These are phyloP conservation scores for Cladophialophora chaetospira DNA, from an alignment of 2,329 filamentous ascomycete genomes.

Conservation along the genomic window DNA sequence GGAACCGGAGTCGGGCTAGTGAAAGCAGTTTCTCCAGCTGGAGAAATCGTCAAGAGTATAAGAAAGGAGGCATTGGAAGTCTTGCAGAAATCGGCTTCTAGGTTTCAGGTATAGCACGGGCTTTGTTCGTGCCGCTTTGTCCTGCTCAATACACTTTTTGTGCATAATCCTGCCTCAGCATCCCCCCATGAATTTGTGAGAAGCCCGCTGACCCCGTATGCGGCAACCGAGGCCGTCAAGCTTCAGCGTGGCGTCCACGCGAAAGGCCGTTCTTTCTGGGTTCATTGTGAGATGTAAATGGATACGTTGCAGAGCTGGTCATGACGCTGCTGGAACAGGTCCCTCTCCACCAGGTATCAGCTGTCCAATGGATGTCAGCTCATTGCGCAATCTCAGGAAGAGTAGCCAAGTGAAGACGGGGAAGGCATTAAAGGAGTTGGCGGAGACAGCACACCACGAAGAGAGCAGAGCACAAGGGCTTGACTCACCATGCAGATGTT, in stretches of 20 bases:
- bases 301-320: neutral
- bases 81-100: constrained; percentile 22
- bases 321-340: constrained; percentile 42
- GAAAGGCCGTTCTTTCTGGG: neutral
- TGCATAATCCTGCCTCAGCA: too few relatives aligned
- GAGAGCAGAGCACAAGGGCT: too few relatives aligned
- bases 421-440: too few relatives aligned
- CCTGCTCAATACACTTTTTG: neutral
- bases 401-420: too few relatives aligned
- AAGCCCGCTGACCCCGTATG: too few relatives aligned
- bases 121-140: neutral
- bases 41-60: constrained; percentile 49
- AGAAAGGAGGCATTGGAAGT: constrained; percentile 25
- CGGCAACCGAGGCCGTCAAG: too few relatives aligned
- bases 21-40: constrained; percentile 51
- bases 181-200: too few relatives aligned
- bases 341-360: constrained; percentile 78
- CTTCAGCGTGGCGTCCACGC: neutral
- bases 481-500: constrained; percentile 96
- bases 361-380: constrained; percentile 44
- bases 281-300: neutral
- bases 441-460: too few relatives aligned
- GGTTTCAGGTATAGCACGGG: neutral
- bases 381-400: neutral
- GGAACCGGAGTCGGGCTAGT: constrained; percentile 64